Conservation (phyloP, 176 grass and related monocot genomes). For the Pharus latifolius region DNA sequence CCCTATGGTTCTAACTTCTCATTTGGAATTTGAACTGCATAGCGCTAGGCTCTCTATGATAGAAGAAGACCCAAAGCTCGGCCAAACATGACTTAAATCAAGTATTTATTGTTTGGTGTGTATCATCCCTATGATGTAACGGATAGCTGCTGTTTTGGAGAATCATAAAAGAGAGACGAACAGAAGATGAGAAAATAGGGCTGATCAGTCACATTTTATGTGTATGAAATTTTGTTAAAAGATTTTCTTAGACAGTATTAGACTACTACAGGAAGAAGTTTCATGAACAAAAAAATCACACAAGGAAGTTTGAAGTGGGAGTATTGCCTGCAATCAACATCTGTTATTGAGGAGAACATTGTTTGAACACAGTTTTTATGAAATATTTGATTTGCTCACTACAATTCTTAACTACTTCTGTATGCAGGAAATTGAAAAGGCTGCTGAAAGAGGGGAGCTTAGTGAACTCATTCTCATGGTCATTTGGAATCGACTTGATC, state of each 20-base stretch:
- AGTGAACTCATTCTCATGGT: constrained; percentile 89
- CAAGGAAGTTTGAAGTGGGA: background rate
- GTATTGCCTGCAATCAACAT: background rate
- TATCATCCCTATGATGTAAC: background rate
- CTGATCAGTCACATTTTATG: background rate
- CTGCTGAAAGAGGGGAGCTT: constrained; percentile 85
- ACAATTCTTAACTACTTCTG: background rate
- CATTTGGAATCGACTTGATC: constrained; percentile 97
- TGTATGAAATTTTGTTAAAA: background rate
- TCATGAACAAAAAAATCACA: background rate
- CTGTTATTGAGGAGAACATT: background rate
- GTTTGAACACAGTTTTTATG: background rate
- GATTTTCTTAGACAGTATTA: background rate
- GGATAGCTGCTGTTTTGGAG: background rate
- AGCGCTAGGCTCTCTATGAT: no score
- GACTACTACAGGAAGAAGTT: background rate
- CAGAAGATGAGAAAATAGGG: background rate
- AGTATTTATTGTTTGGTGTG: no score
- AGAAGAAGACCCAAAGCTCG: no score
- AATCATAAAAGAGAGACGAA: constrained; percentile 7
- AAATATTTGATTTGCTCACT: constrained; percentile 4
- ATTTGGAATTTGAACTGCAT: no score
- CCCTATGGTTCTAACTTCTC: no score
- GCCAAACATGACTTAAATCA: no score
- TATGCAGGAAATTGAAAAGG: constrained; percentile 76